Percentiles rank a stretch among this genome's conserved stretches.
phyloP scores from a whole-genome alignment of 768 basidiomycete genomes.

The Steccherinum ochraceum region DNA sequence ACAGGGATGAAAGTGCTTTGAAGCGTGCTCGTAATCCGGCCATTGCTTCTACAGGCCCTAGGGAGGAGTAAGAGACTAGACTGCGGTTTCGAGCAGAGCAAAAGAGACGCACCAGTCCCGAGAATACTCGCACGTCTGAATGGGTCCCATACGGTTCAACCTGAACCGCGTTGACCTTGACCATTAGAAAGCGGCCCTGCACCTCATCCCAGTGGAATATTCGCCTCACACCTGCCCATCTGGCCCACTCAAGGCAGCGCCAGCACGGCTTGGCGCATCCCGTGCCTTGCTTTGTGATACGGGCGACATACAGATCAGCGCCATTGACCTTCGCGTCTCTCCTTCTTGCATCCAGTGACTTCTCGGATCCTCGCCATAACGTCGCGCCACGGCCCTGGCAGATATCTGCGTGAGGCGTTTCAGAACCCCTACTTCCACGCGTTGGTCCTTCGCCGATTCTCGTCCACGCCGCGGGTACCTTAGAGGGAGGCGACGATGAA shows the following conservation, averaged over 20 bases:
- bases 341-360: constrained; percentile 28
- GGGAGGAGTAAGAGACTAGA: neutral
- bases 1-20: constrained; percentile 9
- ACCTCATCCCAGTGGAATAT: constrained; percentile 46
- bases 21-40: neutral
- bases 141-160: constrained; percentile 39
- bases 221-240: constrained; percentile 51
- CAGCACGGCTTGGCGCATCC: constrained; percentile 49
- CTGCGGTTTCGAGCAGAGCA: constrained; percentile 3
- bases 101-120: constrained; percentile 35
- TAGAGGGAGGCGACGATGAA: no score
- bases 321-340: constrained; percentile 40
- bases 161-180: constrained; percentile 39
- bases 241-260: constrained; percentile 51
- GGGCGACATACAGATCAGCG: constrained; percentile 49
- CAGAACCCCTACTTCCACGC: no score
- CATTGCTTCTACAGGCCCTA: constrained; percentile 11
- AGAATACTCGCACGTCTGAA: constrained; percentile 35
- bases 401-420: no score
- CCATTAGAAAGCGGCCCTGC: constrained; percentile 30
- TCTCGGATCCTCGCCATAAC: constrained; percentile 12
- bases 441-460: no score
- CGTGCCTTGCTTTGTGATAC: constrained; percentile 42
- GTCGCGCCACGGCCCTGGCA: no score
- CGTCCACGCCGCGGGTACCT: no score